Evolutionary conservation across 2,329 filamentous ascomycete genomes (phyloP), one percentile per base, ranked within the genome.

Genomic region (Bipolaris bicolor): DNA sequence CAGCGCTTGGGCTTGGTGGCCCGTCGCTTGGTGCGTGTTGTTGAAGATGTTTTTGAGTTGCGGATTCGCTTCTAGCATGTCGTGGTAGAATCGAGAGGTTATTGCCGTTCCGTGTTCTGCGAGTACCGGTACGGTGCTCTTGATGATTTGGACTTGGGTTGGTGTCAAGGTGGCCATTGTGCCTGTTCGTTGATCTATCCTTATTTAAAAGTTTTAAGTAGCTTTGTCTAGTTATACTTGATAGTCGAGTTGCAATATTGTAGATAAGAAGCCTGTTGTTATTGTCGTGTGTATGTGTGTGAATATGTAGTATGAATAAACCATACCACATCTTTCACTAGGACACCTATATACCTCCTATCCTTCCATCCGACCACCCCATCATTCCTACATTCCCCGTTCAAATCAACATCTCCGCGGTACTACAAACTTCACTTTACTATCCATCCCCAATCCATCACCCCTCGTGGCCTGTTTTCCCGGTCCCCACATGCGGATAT

Each of bases 11-110:
- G 88, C 83, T 72, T 93, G 90, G 54, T 86, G 84, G 34, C 88
- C 86, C 5, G 84, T 90, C 43, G 79, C 77, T 76, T 92, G 90
- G 65, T 90, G 87, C 6, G 87, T 83, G 49, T 84, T 79, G 74
- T 91, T 92, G 83, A 92, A 92, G 75, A 89, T 80, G 74, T 87
- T 83, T 66, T 87, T 84, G 31, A 92, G 83, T 43, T 86, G 83
- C 0, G 89, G 89, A 58, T 91, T 81, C 37, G 86, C 85, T 10
- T 72, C 71, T 22, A 92, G 79, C 80, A 92, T 85, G 69, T 85
- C 87, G 60, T 81, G 80, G 80, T 93, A 92, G 79, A 93, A 92
- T 63, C 84, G 82, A n/a, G 81, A 82, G 5, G 89, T 88, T 73
- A 92, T 90, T 60, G 82, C 80, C 61, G 84, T 82, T 70, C 90